These are phyloP conservation scores for Saccharomycopsis sp. DNA, from an alignment of 805 yeast genomes.

Conservation along the genomic window DNA sequence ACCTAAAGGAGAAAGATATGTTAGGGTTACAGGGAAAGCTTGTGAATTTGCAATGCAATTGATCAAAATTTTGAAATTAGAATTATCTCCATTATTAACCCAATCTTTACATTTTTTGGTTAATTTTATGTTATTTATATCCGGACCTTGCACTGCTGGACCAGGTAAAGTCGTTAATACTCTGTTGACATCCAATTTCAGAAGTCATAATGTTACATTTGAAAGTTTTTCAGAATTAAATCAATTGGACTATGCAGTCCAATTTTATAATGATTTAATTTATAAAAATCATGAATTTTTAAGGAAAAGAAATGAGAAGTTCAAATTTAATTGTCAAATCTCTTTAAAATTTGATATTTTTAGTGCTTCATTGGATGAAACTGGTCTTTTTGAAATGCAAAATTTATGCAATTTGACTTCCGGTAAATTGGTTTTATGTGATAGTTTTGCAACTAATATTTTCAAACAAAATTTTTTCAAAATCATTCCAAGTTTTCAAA, in stretches of 20 bases:
- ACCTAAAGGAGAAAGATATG: conserved; percentile 21
- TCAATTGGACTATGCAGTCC: conserved; percentile 18
- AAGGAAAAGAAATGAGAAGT: conserved; percentile 4
- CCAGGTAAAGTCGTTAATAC: conserved; percentile 28
- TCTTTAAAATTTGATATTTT: conserved; percentile 23
- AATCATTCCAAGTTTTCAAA: not conserved
- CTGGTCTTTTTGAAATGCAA: conserved; percentile 34
- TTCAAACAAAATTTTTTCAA: conserved; percentile 20
- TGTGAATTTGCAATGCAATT: conserved; percentile 22
- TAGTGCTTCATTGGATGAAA: conserved; percentile 31
- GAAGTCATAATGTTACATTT: conserved; percentile 30
- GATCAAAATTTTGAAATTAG: conserved; percentile 20
- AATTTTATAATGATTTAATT: conserved; percentile 18
- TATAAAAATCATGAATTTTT: conserved; percentile 22
- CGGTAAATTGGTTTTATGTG: conserved; percentile 26
- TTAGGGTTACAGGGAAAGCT: conserved; percentile 30
- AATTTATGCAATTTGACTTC: conserved; percentile 25
- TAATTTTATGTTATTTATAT: conserved; percentile 24
- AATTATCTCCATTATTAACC: conserved; percentile 2
- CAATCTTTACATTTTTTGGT: conserved; percentile 20
- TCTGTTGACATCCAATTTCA: conserved; percentile 18
- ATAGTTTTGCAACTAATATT: conserved; percentile 23
- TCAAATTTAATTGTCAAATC: conserved; percentile 22
- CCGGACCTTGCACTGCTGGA: conserved; percentile 30
- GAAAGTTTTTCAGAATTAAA: conserved; percentile 23